Evolutionary conservation across 371 early-diverging fungal genomes (phyloP).

Genomic region (Polyrhizophydium stewartii): DNA sequence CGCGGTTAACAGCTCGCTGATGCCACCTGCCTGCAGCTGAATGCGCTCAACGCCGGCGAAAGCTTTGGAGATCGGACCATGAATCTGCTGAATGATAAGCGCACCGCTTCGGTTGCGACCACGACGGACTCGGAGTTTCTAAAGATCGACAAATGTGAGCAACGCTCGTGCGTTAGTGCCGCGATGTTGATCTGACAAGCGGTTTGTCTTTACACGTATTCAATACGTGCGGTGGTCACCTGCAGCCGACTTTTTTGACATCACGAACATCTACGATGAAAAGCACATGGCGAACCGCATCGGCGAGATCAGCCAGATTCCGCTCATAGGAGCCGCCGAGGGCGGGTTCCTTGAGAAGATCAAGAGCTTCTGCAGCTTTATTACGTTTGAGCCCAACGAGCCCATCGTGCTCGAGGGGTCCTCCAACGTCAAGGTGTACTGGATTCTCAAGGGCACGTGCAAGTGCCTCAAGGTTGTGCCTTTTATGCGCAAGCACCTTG

Average conservation of each 20-base stretch:
- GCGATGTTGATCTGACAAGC: no score
- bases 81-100: slow-evolving; percentile 4
- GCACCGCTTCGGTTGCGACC: slow-evolving; percentile 13
- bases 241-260: not conserved
- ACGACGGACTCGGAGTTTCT: slow-evolving; percentile 13
- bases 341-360: not conserved
- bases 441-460: slow-evolving; percentile 22
- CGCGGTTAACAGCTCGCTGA: no score
- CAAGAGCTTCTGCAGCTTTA: slow-evolving; percentile 8
- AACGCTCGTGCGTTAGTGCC: no score
- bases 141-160: slow-evolving; percentile 7
- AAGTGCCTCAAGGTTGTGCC: slow-evolving; percentile 25
- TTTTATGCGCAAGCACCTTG: slow-evolving; percentile 14
- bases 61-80: slow-evolving; percentile 11
- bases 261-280: not conserved
- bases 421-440: slow-evolving; percentile 20
- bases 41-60: slow-evolving; percentile 24
- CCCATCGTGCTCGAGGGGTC: slow-evolving; percentile 23
- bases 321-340: slow-evolving; percentile 5
- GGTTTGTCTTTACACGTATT: no score
- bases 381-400: slow-evolving; percentile 18
- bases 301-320: slow-evolving; percentile 3
- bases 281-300: slow-evolving; percentile 9
- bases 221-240: no score
- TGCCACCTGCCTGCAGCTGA: slow-evolving; percentile 4